Evolutionary conservation across 495 filamentous ascomycete species (phyloP), one percentile per base, ranked within the genome.

Genomic region (Talaromyces borbonicus): DNA sequence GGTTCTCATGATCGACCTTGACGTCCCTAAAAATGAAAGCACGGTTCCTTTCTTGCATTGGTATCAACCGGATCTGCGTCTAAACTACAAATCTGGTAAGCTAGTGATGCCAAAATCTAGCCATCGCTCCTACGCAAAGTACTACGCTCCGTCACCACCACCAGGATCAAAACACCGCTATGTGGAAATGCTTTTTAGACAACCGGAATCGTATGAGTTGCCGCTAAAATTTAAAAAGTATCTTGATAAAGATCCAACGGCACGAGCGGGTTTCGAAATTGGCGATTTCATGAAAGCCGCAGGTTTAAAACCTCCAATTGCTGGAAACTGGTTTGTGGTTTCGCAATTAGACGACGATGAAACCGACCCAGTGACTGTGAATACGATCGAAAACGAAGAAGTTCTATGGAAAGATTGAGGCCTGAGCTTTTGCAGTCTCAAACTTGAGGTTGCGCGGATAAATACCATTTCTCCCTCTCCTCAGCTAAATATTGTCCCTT

Each of bases 291-390:
- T 35, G 9, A 36, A 35, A 35, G 31, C 18, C n/a, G 43, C 43
- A 1, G 12, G 26, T 11, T 24, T 46, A n/a, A 29, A 46, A 8
- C 23, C 8, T 11, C 30, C 30, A 12, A n/a, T 46, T 24, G 43
- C 43, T 20, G 43, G 43, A 11, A 46, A 46, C 26, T 46, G 43
- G 43, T 46, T 46, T 19, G 15, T 46, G 20, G 19, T 46, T 22
- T 31, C 33, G 20, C 14, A 31, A 9, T 8, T 12, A 1, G 35
- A 38, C 5, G 35, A 38, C 12, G 35, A 38, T n/a, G n/a, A n/a
- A n/a, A n/a, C n/a, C n/a, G n/a, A n/a, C n/a, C n/a, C n/a, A n/a
- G n/a, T n/a, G n/a, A n/a, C n/a, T n/a, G n/a, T n/a, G n/a, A n/a
- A n/a, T n/a, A n/a, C n/a, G n/a, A n/a, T n/a, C n/a, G n/a, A n/a